Base-by-base conservation (phyloP, 2,329 filamentous ascomycete species). In the Dactylellina parvicollis region DNA sequence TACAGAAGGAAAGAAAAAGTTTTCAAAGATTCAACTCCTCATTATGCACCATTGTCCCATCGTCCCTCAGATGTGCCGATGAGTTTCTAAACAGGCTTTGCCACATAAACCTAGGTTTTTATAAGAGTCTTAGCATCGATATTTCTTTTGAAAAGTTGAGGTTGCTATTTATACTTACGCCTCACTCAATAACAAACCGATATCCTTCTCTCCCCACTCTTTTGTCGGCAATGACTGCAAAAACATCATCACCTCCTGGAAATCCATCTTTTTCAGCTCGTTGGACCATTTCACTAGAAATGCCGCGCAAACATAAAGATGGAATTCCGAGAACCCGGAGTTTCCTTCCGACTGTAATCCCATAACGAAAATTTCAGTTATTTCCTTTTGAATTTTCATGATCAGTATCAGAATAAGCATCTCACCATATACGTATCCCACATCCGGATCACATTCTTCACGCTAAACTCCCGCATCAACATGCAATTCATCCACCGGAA, bases 401-500 rank as follows among this genome's bases (percentile, higher is more conserved):
- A 26, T 20, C 24, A 47, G 28, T 22, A 64, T 62, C 28, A 26
- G 49, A 12, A 56, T 28, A 16, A 12, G n/a, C n/a, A n/a, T 82
- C 88, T 80, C 84, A 97, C 94, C 83, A 99, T 87, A 82, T 99
- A 99, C 24, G 95, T 99, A 81, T 99, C 95, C 95, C 95, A 99
- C 95, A 99, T 99, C 77, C 95, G 86, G 75, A 99, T 96, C 0
- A 92, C 97, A 80, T 97, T 98, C 80, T 89, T 91, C 66, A 99
- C 94, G 79, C 91, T 96, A 76, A 99, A 91, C 82, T 99, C 95
- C 75, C 95, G 87, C 95, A 99, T 99, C 76, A 99, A 84, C 57
- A 99, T 86, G 81, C 95, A 99, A 79, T 99, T 99, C 95, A 99
- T 99, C 95, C 95, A 99, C 65, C 95, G 87, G 80, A 99, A 99